Base-by-base conservation (phyloP, 768 basidiomycete species). In the Suillus decipiens region DNA sequence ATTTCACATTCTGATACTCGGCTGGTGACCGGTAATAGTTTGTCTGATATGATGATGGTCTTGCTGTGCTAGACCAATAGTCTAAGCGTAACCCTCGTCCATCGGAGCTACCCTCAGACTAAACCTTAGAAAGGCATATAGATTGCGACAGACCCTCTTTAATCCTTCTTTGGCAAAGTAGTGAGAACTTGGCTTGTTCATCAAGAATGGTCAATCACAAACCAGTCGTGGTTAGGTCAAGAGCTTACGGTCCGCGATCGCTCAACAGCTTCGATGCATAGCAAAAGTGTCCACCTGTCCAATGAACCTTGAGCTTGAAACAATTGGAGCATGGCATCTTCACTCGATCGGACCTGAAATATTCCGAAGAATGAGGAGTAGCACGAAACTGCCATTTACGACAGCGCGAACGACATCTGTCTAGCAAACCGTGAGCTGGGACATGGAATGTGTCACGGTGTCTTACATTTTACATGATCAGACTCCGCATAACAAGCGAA, bases 181-280 rank as follows among this genome's bases (percentile, higher is more conserved):
- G 55, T 19, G 24, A 57, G 56, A 57, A 57, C 10, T 6, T 19
- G 22, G 9, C 9, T 24, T 24, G 15, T 24, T 56, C 15, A 56
- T 56, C 37, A 56, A 56, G 36, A 57, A 57, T 57, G 39, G 56
- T 19, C 36, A 57, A 57, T 57, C 17, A 57, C 39, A 57, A 28
- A 41, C 56, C 37, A 39, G 55, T 56, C 17, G 36, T 19, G 28
- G 56, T 57, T 41, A 57, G 24, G 15, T 57, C 39, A 19, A 41
- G 28, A 57, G 8, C 24, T 28, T 11, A 41, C 41, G 24, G 55
- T 39, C 24, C 55, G 37, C 37, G 22, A 39, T 55, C 36, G 8
- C 22, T 36, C 34, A 14, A 22, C 14, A 31, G 31, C 33, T 53
- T 56, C 36, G 36, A 56, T 56, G 24, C 17, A 39, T 56, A 17